Conservation (phyloP, 768 basidiomycete genomes). For the Rubroboletus pulcherrimus region DNA sequence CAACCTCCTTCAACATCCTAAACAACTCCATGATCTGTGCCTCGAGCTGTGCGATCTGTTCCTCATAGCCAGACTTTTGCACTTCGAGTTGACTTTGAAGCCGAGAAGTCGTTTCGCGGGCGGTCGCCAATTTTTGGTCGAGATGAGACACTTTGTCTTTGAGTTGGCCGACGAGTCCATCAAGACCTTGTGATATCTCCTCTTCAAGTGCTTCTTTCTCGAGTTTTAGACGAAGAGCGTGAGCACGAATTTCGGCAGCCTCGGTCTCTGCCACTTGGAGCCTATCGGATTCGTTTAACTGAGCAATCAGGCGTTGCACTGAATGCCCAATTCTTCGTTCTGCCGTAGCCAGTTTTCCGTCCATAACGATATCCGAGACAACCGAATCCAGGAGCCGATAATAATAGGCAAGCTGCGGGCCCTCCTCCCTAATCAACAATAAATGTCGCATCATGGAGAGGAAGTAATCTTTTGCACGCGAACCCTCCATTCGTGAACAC, state of each 20-base stretch:
- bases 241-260: conserved; percentile 60
- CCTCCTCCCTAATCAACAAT: conserved; percentile 86
- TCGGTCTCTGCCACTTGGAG: conserved; percentile 78
- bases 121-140: conserved; percentile 75
- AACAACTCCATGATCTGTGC: conserved; percentile 92
- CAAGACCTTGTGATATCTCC: conserved; percentile 75
- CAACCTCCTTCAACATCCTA: conserved; percentile 86
- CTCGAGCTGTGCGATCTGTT: conserved; percentile 83
- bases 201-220: conserved; percentile 84
- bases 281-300: conserved; percentile 87
- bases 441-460: conserved; percentile 93
- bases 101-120: conserved; percentile 71
- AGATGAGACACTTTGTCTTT: conserved; percentile 65
- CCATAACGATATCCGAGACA: conserved; percentile 87
- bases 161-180: conserved; percentile 79
- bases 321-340: conserved; percentile 85
- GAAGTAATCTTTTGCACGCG: conserved; percentile 79
- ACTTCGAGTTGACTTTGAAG: conserved; percentile 74
- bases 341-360: conserved; percentile 82
- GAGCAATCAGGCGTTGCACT: conserved; percentile 82
- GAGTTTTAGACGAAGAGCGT: conserved; percentile 61
- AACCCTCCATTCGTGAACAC: conserved; percentile 68
- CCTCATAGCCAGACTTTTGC: conserved; percentile 78
- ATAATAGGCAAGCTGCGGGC: conserved; percentile 77
- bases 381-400: conserved; percentile 90